Percentiles rank a stretch among this genome's conserved stretches.
These are phyloP conservation scores for Didymella keratinophila DNA, from an alignment of 2,329 filamentous ascomycete genomes.

Conservation along the genomic window DNA sequence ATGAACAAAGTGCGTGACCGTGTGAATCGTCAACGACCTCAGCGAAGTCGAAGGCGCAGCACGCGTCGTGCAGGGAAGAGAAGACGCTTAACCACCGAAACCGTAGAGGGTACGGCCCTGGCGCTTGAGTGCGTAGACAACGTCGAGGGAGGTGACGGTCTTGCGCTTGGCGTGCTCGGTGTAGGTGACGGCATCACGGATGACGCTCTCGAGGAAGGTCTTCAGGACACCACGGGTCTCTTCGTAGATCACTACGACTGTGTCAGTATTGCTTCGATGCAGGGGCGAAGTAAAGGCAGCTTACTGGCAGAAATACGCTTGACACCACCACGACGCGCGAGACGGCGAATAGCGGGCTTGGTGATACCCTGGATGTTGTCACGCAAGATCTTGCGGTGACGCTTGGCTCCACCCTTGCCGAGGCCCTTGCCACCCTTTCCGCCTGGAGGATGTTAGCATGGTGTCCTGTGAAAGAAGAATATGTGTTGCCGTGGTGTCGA, in stretches of 20 bases:
- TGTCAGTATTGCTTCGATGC: slow-evolving; percentile 34
- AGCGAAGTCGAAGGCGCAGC: slow-evolving; percentile 18
- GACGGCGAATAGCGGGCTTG: slow-evolving; percentile 63
- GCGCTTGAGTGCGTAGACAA: slow-evolving; percentile 70
- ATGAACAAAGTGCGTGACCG: slow-evolving; percentile 36
- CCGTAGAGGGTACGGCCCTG: slow-evolving; percentile 80
- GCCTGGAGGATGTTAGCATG: slow-evolving; percentile 53
- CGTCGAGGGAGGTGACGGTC: slow-evolving; percentile 76
- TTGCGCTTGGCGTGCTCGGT: slow-evolving; percentile 83
- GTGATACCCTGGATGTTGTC: slow-evolving; percentile 65
- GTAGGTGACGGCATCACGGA: slow-evolving; percentile 79
- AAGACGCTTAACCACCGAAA: slow-evolving; percentile 78
- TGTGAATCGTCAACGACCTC: slow-evolving; percentile 60
- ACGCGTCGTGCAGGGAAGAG: slow-evolving; percentile 27
- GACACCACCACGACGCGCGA: slow-evolving; percentile 62
- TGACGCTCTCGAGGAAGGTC: slow-evolving; percentile 79
- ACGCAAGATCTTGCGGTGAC: slow-evolving; percentile 63
- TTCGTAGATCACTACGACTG: slow-evolving; percentile 73
- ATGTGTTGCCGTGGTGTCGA: slow-evolving; percentile 23
- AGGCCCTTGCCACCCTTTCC: slow-evolving; percentile 64
- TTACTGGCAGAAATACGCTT: slow-evolving; percentile 62
- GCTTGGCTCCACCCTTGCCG: slow-evolving; percentile 63
- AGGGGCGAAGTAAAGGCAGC: slow-evolving; percentile 25
- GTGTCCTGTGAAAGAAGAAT: slow-evolving; percentile 16
- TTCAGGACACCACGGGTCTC: slow-evolving; percentile 80